These are phyloP conservation scores for Chenopodium berlandieri DNA, from an alignment of 148 eudicot species.

Conservation along the genomic window DNA sequence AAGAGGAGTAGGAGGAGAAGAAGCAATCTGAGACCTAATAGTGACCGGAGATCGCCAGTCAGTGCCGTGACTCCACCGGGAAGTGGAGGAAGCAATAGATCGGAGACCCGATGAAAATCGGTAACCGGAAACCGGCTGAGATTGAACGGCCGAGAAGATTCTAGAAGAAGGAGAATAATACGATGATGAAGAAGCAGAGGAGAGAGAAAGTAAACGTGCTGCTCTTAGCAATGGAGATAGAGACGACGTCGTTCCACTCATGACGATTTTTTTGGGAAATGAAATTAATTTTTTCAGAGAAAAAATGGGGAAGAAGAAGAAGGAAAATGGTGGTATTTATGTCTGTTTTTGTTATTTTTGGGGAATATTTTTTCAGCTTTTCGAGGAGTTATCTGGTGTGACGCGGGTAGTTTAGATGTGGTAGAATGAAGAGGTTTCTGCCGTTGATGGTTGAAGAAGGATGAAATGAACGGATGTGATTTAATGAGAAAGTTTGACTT, in stretches of 20 bases:
- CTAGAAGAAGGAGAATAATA: conserved; percentile 7
- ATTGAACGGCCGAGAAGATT: conserved; percentile 6
- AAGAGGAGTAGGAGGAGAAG: conserved; percentile 43
- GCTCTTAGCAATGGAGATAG: conserved; percentile 16
- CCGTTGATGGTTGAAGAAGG: neutral
- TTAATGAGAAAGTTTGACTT: neutral
- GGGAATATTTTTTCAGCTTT: conserved; percentile 7
- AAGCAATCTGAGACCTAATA: conserved; percentile 58
- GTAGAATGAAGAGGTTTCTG: neutral
- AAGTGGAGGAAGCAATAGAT: conserved; percentile 35
- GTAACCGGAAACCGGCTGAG: conserved; percentile 30
- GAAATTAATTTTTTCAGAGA: neutral
- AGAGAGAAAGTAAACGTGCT: conserved; percentile 25
- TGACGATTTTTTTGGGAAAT: neutral
- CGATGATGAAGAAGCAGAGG: conserved; percentile 13
- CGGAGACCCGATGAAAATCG: conserved; percentile 40
- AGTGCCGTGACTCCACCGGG: conserved; percentile 64
- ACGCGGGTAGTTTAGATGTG: neutral
- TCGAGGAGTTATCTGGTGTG: conserved; percentile 6
- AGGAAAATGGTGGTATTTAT: neutral
- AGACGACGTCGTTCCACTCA: conserved; percentile 44
- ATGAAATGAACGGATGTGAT: conserved; percentile 15
- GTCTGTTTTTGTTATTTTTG: neutral
- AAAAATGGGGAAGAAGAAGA: neutral
- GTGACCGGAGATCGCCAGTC: conserved; percentile 54